Evolutionary conservation across 306 rosid species (phyloP), one percentile per base, ranked within the genome.

Genomic region (Castanea sativa): DNA sequence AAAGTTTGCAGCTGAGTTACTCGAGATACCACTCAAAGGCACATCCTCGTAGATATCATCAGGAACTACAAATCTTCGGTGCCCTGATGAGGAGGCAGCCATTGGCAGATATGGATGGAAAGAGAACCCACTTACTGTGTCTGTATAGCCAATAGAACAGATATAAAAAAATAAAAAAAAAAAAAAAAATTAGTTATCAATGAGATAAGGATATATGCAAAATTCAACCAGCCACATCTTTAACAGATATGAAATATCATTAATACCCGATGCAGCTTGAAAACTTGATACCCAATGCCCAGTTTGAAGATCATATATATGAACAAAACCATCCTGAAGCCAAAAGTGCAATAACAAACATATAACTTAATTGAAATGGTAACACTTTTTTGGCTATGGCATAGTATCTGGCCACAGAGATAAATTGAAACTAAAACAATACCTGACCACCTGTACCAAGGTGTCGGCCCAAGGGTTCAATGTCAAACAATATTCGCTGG

Each of bases 401-500:
- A 51, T 78, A 65, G 43, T 79, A 80, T 64, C 74, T 67, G 57
- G 69, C 70, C 71, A 82, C 19, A 27, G 18, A 79, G 73, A 77
- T 74, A 53, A 25, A 73, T 55, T 69, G 73, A 83, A 76, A 38
- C 61, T 77, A 76, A 30, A 53, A 71, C 21, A 41, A 64, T 86
- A 92, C 99, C 99, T 95, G 99, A 77, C 99, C 99, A 69, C 99
- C 99, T 2, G 99, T 90, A 76, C 94, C 92, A 78, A 95, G 99
- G 86, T 90, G 81, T 83, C 65, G 88, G 51, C 98, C 98, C 33
- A 83, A 89, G 78, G 97, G 97, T 86, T 93, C 99, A 75, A 93
- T 86, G 88, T 95, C 99, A 82, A 95, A 93, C 76, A 80, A 79
- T 87, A 95, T 93, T 64, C 97, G 83, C 87, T 95, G 98, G 83